phyloP scores from a whole-genome alignment of 2,329 filamentous ascomycete species.

The Curvularia hawaiiensis region DNA sequence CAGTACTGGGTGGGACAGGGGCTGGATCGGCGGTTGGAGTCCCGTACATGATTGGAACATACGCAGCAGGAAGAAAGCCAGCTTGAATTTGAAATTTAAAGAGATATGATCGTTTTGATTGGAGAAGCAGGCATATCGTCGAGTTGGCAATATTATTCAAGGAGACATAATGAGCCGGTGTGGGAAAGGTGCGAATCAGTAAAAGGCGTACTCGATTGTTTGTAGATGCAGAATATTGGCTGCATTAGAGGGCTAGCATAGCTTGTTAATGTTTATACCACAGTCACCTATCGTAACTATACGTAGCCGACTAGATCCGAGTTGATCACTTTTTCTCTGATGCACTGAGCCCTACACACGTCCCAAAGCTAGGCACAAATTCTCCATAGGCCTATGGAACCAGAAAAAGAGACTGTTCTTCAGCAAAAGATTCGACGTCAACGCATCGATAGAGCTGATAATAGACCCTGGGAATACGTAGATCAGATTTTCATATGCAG shows the following conservation, averaged over 20 bases:
- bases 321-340: not conserved
- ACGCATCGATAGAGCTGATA: not conserved
- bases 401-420: too few relatives aligned
- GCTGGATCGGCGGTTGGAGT: slow-evolving; percentile 58
- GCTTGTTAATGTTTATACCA: not conserved
- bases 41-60: slow-evolving; percentile 46
- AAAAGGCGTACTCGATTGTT: not conserved
- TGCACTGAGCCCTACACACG: not conserved
- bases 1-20: slow-evolving; percentile 53
- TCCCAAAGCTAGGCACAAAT: not conserved
- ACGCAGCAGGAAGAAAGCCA: slow-evolving; percentile 22
- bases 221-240: not conserved
- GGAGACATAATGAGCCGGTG: not conserved
- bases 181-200: not conserved
- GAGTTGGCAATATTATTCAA: not conserved
- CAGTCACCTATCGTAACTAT: not conserved
- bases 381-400: not conserved
- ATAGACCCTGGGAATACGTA: not conserved
- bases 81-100: slow-evolving; percentile 6
- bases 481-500: not conserved
- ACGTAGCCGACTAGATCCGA: not conserved
- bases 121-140: not conserved
- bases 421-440: not conserved
- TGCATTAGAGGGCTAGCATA: not conserved
- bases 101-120: not conserved